A percentile compares a stretch with the other conserved stretches of the same genome.
Conservation (phyloP, 306 rosid genomes). For the Oemleria cerasiformis region DNA sequence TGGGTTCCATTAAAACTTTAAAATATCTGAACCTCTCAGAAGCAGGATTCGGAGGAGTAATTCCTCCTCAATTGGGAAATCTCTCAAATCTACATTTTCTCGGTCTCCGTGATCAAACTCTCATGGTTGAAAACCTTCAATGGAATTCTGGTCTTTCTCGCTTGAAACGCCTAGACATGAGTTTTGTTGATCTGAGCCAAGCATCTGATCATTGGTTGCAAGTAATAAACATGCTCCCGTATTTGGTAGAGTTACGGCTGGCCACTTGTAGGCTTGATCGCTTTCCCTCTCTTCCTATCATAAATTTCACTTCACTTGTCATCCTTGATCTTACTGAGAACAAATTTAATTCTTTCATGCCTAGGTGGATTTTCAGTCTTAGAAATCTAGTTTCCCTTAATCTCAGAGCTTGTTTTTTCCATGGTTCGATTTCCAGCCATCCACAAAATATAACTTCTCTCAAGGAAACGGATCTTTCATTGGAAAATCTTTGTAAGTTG, state of each 20-base stretch:
- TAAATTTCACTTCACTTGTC: conserved; percentile 20
- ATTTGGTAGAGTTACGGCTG: not conserved
- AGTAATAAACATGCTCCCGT: conserved; percentile 13
- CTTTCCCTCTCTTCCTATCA: not conserved
- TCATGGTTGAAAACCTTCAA: conserved; percentile 2
- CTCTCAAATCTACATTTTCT: conserved; percentile 12
- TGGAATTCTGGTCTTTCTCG: conserved; percentile 15
- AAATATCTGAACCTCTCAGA: conserved; percentile 3
- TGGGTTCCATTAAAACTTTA: conserved; percentile 8
- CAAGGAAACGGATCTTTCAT: not conserved
- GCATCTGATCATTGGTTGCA: conserved; percentile 23
- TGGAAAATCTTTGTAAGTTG: conserved; percentile 11
- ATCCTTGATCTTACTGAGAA: conserved; percentile 8
- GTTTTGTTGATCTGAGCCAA: not conserved
- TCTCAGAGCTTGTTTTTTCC: not conserved
- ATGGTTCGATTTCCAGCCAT: conserved; percentile 19
- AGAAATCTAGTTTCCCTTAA: conserved; percentile 3
- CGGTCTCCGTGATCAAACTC: not conserved
- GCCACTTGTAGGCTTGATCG: not conserved
- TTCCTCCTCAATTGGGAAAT: conserved; percentile 23
- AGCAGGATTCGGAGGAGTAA: not conserved
- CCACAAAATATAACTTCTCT: too few species aligned
- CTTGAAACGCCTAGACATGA: conserved; percentile 5
- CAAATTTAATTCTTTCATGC: not conserved
- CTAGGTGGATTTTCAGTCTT: conserved; percentile 17